phyloP scores from a whole-genome alignment of 2,329 filamentous ascomycete species.

The Pseudogymnoascus sp. region DNA sequence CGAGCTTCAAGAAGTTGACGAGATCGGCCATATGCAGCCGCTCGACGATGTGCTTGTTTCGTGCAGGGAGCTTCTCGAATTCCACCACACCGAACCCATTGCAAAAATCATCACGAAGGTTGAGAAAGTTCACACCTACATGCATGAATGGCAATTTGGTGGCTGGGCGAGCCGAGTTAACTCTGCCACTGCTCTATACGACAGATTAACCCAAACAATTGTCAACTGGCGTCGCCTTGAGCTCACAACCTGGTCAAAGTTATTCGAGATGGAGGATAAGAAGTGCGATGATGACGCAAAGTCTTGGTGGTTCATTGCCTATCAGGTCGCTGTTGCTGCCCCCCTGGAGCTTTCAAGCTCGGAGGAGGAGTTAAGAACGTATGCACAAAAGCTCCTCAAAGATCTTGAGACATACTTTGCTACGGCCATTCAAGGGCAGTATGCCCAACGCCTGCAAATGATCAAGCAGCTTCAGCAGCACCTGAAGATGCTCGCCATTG shows the following conservation, averaged over 20 bases:
- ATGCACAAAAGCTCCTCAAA: constrained; percentile 63
- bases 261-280: constrained; percentile 76
- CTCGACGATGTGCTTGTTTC: constrained; percentile 69
- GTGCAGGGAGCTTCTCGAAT: constrained; percentile 67
- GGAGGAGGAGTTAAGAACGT: constrained; percentile 51
- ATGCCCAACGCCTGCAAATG: constrained; percentile 62
- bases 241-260: constrained; percentile 79
- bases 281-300: constrained; percentile 72
- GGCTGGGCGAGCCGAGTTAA: constrained; percentile 78
- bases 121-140: constrained; percentile 76
- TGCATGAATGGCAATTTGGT: constrained; percentile 88
- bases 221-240: constrained; percentile 88
- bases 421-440: constrained; percentile 76
- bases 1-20: constrained; percentile 58
- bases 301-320: constrained; percentile 95
- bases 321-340: constrained; percentile 76
- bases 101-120: constrained; percentile 79
- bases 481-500: constrained; percentile 51
- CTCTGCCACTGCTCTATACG: constrained; percentile 62
- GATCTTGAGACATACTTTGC: constrained; percentile 74
- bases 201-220: constrained; percentile 71
- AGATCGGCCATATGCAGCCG: constrained; percentile 65
- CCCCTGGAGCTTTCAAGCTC: constrained; percentile 59
- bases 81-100: constrained; percentile 74
- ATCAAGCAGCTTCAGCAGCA: constrained; percentile 60